Evolutionary conservation across 768 basidiomycete genomes (phyloP).

Genomic region (Rhodotorula taiwanensis): DNA sequence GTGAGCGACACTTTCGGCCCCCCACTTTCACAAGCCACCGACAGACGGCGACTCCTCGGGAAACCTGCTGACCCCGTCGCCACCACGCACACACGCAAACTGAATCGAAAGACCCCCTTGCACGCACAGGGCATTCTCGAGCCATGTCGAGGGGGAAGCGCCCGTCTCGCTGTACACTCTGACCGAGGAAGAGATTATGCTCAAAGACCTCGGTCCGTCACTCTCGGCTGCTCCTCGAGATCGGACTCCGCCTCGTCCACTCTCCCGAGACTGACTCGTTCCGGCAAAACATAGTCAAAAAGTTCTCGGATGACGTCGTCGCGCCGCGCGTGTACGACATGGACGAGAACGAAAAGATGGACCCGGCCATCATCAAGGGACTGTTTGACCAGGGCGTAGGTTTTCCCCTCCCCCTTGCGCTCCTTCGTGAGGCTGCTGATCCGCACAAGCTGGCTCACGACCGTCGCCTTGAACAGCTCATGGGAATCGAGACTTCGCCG

Average conservation of each 20-base stretch:
- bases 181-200: conserved; percentile 90
- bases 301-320: conserved; percentile 83
- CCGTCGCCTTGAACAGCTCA: conserved; percentile 58
- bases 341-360: conserved; percentile 97
- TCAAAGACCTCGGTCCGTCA: conserved; percentile 74
- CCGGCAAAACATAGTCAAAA: conserved; percentile 54
- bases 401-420: background rate
- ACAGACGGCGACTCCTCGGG: background rate
- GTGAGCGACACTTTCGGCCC: background rate
- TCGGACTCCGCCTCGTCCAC: background rate
- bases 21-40: background rate
- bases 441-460: too few species aligned
- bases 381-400: conserved; percentile 92
- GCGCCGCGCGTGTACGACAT: conserved; percentile 88
- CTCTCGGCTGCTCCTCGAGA: background rate
- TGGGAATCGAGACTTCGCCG: conserved; percentile 89
- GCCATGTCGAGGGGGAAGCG: conserved; percentile 12
- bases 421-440: background rate
- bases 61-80: background rate
- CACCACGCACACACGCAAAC: background rate
- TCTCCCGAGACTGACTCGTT: background rate
- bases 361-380: conserved; percentile 72
- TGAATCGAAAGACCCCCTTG: too few species aligned
- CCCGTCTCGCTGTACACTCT: conserved; percentile 63
- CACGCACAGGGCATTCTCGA: conserved; percentile 17